A percentile compares a stretch with the other conserved stretches of the same genome.
These are phyloP conservation scores for Komagataella phaffii DNA, from an alignment of 805 yeast genomes.

Conservation along the genomic window DNA sequence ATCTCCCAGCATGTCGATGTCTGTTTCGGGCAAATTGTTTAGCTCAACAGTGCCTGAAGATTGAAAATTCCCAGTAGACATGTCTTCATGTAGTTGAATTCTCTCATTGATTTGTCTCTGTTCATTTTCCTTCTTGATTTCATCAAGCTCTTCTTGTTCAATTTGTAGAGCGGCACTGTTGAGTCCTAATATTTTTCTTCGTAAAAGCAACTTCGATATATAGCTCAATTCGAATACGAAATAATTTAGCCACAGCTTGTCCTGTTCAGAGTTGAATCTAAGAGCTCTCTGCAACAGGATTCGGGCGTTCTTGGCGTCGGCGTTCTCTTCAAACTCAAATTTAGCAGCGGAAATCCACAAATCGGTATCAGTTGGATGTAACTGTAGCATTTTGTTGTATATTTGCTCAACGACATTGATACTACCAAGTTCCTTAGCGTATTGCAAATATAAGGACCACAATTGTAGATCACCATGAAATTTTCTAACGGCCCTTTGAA, in stretches of 20 bases:
- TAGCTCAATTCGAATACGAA: conserved; percentile 81
- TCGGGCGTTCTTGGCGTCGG: conserved; percentile 82
- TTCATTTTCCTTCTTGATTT: conserved; percentile 10
- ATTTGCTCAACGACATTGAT: conserved; percentile 63
- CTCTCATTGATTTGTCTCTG: conserved; percentile 15
- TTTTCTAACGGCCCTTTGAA: conserved; percentile 67
- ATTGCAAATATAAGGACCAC: conserved; percentile 69
- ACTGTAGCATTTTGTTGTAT: conserved; percentile 62
- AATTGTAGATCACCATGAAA: conserved; percentile 66
- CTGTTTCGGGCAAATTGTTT: conserved; percentile 74
- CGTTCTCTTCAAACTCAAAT: conserved; percentile 81
- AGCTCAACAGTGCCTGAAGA: conserved; percentile 23
- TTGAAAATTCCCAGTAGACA: conserved; percentile 20
- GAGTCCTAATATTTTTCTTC: conserved; percentile 73
- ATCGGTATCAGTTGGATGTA: conserved; percentile 84
- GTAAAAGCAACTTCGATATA: conserved; percentile 67
- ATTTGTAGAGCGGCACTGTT: conserved; percentile 60
- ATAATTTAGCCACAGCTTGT: conserved; percentile 72
- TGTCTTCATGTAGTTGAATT: conserved; percentile 1
- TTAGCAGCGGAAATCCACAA: conserved; percentile 94
- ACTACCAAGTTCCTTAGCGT: conserved; percentile 52
- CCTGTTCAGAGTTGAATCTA: conserved; percentile 66
- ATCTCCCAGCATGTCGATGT: conserved; percentile 72
- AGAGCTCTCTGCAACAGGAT: conserved; percentile 73
- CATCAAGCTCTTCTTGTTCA: conserved; percentile 23